Conservation (phyloP, 129 eudicot species). For the Daucus carota region DH1_v3.0 NC_030384.2:42644501-42645000, state of each 20-base stretch:
- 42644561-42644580: slow-evolving; percentile 53
- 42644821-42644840: neutral
- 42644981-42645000: neutral
- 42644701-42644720: neutral
- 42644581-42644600: slow-evolving; percentile 74
- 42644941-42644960: neutral
- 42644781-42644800: neutral
- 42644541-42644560: slow-evolving; percentile 56
- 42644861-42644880: neutral
- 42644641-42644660: slow-evolving; percentile 49
- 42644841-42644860: neutral
- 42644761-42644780: neutral
- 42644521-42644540: slow-evolving; percentile 62
- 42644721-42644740: neutral
- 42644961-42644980: neutral
- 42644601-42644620: slow-evolving; percentile 84
- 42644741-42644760: neutral
- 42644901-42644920: neutral
- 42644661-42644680: slow-evolving; percentile 22
- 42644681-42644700: neutral
- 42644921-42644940: neutral
- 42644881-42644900: neutral
- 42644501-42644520: slow-evolving; percentile 58
- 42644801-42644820: neutral
- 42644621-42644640: slow-evolving; percentile 43